Percentiles rank a stretch among this genome's conserved stretches.
Evolutionary conservation across 2,329 filamentous ascomycete genomes (phyloP).

Genomic region (Blastomyces percursus): DNA sequence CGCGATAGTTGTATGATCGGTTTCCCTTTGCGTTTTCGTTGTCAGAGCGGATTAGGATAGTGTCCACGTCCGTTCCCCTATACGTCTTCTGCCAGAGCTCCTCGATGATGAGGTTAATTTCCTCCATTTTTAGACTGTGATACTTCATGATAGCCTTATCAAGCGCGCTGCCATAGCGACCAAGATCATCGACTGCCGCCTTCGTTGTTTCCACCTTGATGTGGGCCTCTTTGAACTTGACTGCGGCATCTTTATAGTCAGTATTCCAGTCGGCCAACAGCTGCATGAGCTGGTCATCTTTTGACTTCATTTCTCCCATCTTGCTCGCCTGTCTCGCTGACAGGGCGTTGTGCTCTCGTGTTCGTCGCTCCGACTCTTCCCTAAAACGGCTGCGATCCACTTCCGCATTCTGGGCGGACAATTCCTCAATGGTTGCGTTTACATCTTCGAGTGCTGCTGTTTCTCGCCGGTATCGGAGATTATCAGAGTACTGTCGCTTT

Average conservation of each 20-base stretch:
- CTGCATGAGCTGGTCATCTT: slow-evolving; percentile 66
- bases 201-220: slow-evolving; percentile 87
- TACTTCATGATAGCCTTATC: slow-evolving; percentile 98
- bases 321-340: slow-evolving; percentile 62
- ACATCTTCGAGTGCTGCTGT: slow-evolving; percentile 57
- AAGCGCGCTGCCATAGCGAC: slow-evolving; percentile 67
- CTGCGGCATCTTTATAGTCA: slow-evolving; percentile 73
- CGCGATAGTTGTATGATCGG: slow-evolving; percentile 89
- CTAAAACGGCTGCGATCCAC: slow-evolving; percentile 69
- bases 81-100: slow-evolving; percentile 98
- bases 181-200: slow-evolving; percentile 82
- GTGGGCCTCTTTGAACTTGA: slow-evolving; percentile 73
- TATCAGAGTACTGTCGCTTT: slow-evolving; percentile 79
- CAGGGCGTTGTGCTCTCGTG: slow-evolving; percentile 57
- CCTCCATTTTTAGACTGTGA: slow-evolving; percentile 93
- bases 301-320: slow-evolving; percentile 68
- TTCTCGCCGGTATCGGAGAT: slow-evolving; percentile 73
- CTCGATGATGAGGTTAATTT: slow-evolving; percentile 88
- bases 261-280: slow-evolving; percentile 70
- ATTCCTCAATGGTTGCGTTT: slow-evolving; percentile 56
- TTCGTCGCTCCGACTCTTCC: slow-evolving; percentile 55
- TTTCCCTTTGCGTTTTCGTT: slow-evolving; percentile 64
- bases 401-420: slow-evolving; percentile 69
- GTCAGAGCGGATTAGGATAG: slow-evolving; percentile 88
- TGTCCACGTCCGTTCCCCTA: slow-evolving; percentile 93